Evolutionary conservation across 352 stramenopile genomes (phyloP), one percentile per base, ranked within the genome.

Genomic region (Hyaloperonospora arabidopsidis): DNA sequence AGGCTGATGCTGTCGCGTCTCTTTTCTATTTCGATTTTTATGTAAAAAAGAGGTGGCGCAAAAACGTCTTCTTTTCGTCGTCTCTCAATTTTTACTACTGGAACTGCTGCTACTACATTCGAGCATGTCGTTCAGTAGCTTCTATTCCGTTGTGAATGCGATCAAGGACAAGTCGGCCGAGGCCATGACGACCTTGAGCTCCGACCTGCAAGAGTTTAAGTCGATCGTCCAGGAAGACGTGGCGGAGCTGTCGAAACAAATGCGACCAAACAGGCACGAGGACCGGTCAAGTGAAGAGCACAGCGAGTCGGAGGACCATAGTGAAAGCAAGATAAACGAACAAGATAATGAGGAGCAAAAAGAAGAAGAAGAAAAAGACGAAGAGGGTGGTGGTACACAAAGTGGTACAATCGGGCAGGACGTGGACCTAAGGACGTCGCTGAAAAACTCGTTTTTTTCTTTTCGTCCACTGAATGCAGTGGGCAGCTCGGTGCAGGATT

Each of bases 211-310:
- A 58, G 78, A 89, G 23, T 89, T 89, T 29, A 71, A 68, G 29
- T 52, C 76, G 23, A 83, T 85, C 47, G 70, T 89, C 17, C 78
- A 86, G 54, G 78, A 85, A 55, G 71, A 89, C 49, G 76, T 79
- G 39, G 76, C 74, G 0, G 78, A 86, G 46, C 61, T 85, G 28
- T 72, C 67, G 34, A 84, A 83, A 49, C 73, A 57, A 11, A 62
- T 86, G 10, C 70, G 76, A 48, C 79, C 79, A 45, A 73, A 68
- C 13, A 65, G 83, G 7, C 68, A 77, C 45, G 74, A 85, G 52
- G 59, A 60, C 29, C 48, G 60, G 5, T 69, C 70, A 34, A 79
- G 76, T 49, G 52, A 77, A 15, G 65, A 76, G 39, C 54, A 69
- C 25, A 10, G 25, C 25, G 62, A 78, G 15, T 43, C 48, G 23